Evolutionary conservation across 2,329 filamentous ascomycete species (phyloP).

Genomic region (Colletotrichum spinosum): DNA sequence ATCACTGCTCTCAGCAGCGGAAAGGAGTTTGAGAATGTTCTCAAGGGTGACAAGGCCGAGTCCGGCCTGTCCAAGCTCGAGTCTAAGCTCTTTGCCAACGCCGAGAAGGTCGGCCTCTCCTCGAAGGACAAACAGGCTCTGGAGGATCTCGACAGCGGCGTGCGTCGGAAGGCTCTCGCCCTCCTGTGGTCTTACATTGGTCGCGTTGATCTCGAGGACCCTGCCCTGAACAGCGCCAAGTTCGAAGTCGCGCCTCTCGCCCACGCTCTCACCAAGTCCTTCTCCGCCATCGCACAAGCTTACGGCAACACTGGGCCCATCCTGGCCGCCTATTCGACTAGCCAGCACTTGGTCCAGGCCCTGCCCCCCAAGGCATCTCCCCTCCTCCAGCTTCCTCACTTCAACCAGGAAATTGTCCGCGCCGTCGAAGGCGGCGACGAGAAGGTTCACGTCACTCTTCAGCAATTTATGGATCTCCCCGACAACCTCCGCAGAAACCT

Average conservation of each 20-base stretch:
- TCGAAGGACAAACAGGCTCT: slow-evolving; percentile 81
- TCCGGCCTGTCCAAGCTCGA: slow-evolving; percentile 86
- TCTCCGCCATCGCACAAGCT: slow-evolving; percentile 86
- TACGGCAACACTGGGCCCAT: slow-evolving; percentile 88
- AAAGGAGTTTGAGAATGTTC: slow-evolving; percentile 82
- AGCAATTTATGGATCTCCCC: slow-evolving; percentile 88
- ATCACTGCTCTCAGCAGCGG: slow-evolving; percentile 85
- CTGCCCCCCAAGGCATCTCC: slow-evolving; percentile 85
- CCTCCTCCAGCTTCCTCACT: slow-evolving; percentile 90
- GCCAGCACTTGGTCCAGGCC: slow-evolving; percentile 91
- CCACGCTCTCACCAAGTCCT: slow-evolving; percentile 85
- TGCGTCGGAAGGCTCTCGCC: slow-evolving; percentile 86
- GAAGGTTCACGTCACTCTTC: slow-evolving; percentile 80
- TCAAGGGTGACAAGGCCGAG: slow-evolving; percentile 84
- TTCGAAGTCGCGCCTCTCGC: slow-evolving; percentile 90
- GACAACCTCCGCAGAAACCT: slow-evolving; percentile 79
- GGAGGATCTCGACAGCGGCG: slow-evolving; percentile 82
- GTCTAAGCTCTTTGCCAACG: slow-evolving; percentile 73
- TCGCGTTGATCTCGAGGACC: slow-evolving; percentile 85
- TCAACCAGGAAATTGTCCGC: slow-evolving; percentile 75
- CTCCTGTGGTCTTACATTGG: slow-evolving; percentile 96
- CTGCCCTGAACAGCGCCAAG: slow-evolving; percentile 84
- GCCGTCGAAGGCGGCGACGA: slow-evolving; percentile 77
- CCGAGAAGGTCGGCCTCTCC: slow-evolving; percentile 70
- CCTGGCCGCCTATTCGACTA: slow-evolving; percentile 82